Percentiles rank a stretch among this genome's conserved stretches.
phyloP scores from a whole-genome alignment of 371 early-diverging fungal genomes.

The Batkoa obscura region DNA sequence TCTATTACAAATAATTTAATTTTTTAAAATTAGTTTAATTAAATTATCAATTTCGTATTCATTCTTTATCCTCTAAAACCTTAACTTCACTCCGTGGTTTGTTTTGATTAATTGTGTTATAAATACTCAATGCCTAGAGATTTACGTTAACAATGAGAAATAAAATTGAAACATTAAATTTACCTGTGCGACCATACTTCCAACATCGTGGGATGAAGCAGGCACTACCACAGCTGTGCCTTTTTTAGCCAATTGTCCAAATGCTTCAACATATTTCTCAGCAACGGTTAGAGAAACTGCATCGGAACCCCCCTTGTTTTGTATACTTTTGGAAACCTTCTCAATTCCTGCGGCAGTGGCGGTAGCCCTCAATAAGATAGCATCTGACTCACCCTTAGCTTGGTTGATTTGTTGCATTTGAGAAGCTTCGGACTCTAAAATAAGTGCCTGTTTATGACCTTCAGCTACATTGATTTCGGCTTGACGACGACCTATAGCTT shows the following conservation, averaged over 20 bases:
- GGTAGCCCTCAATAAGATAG: slow-evolving; percentile 63
- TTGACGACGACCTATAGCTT: slow-evolving; percentile 50
- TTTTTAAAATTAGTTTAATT: too few relatives aligned
- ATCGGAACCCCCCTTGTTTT: slow-evolving; percentile 38
- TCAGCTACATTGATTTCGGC: slow-evolving; percentile 95
- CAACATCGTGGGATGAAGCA: slow-evolving; percentile 58
- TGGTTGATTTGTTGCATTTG: slow-evolving; percentile 76
- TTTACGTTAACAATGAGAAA: too few relatives aligned
- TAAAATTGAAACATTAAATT: not conserved
- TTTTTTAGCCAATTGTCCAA: slow-evolving; percentile 80
- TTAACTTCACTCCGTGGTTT: too few relatives aligned
- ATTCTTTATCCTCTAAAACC: too few relatives aligned
- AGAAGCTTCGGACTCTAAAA: slow-evolving; percentile 87
- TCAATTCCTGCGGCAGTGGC: slow-evolving; percentile 73
- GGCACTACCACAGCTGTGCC: slow-evolving; percentile 87
- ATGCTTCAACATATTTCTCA: slow-evolving; percentile 93
- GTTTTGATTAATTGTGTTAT: too few relatives aligned
- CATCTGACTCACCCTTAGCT: slow-evolving; percentile 77
- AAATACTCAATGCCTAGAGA: too few relatives aligned
- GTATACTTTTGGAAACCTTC: slow-evolving; percentile 58
- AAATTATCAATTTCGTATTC: too few relatives aligned
- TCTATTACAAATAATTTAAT: too few relatives aligned
- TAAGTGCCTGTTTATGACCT: slow-evolving; percentile 79
- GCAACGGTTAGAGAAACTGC: slow-evolving; percentile 86
- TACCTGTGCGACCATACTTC: slow-evolving; percentile 68